Conservation (phyloP, 345 rosid genomes). For the Streptanthus diversifolius region DNA sequence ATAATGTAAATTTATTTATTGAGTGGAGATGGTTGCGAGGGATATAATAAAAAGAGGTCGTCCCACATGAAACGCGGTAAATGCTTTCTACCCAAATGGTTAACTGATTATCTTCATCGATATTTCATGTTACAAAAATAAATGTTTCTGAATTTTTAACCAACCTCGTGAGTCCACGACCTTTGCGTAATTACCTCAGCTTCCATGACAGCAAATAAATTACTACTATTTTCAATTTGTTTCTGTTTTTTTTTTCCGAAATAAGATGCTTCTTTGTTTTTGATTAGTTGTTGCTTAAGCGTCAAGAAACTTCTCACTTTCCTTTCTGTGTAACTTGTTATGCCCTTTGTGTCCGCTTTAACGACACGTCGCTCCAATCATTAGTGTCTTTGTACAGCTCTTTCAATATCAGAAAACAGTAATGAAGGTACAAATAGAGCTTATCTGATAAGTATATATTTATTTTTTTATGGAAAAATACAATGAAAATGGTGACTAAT, state of each 20-base stretch:
- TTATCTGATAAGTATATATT: neutral
- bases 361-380: neutral
- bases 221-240: neutral
- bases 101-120: constrained; percentile 24
- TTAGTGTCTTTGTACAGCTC: neutral
- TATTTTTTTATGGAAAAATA: neutral
- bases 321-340: neutral
- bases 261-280: neutral
- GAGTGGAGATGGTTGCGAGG: neutral
- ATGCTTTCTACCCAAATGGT: constrained; percentile 43
- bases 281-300: neutral
- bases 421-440: neutral
- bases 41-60: constrained; percentile 41
- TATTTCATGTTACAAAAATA: constrained; percentile 27
- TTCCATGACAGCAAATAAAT: constrained; percentile 8
- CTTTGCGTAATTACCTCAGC: constrained; percentile 23
- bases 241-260: neutral
- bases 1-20: neutral
- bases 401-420: neutral
- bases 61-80: constrained; percentile 72
- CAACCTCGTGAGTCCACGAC: constrained; percentile 63
- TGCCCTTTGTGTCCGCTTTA: neutral
- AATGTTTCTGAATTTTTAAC: constrained; percentile 32
- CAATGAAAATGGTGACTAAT: neutral
- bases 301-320: neutral